Conservation (phyloP, 148 eudicot species). For the Rhododendron vialii region DNA sequence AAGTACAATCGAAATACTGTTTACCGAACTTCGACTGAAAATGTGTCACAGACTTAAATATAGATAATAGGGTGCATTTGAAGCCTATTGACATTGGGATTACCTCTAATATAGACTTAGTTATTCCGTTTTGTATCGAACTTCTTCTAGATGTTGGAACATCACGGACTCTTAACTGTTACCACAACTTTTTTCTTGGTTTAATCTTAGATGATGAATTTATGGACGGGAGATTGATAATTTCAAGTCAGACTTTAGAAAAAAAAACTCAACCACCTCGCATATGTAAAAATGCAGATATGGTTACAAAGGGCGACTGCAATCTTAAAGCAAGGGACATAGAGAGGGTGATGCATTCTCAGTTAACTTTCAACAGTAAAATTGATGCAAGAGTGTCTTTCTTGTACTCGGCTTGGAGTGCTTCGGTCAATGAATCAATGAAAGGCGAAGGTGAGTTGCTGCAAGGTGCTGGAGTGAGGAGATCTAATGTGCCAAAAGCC, state of each 20-base stretch:
- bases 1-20: background rate
- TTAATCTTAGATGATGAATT: no score
- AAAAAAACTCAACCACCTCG: background rate
- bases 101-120: background rate
- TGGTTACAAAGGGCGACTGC: constrained; percentile 31
- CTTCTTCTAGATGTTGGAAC: background rate
- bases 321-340: no score
- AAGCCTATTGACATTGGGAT: background rate
- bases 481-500: no score
- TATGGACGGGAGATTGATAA: no score
- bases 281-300: constrained; percentile 7
- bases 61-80: background rate
- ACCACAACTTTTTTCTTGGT: no score
- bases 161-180: background rate
- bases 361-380: no score
- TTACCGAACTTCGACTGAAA: background rate
- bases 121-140: background rate
- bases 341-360: no score
- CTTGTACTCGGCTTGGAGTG: no score
- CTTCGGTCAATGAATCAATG: no score
- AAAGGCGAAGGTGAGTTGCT: no score
- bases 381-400: no score
- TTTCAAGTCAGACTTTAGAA: background rate
- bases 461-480: no score
- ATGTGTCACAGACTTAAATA: background rate